A percentile compares a stretch with the other conserved stretches of the same genome.
These are phyloP conservation scores for Mikania micrantha DNA, from an alignment of 129 eudicot genomes.

Conservation along the genomic window DNA sequence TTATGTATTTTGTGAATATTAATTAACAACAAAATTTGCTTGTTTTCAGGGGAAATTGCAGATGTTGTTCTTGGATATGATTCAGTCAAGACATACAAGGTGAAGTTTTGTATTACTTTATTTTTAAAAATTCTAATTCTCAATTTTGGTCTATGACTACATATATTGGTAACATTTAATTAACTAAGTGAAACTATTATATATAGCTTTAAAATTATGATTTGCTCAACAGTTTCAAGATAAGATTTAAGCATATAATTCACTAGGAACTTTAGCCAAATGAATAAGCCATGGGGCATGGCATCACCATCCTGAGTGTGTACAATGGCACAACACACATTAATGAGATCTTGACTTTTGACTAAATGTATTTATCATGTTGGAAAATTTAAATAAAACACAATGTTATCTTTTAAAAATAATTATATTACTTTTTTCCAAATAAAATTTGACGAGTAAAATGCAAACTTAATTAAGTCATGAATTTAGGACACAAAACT, in stretches of 20 bases:
- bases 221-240: background rate
- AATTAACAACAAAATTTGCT: background rate
- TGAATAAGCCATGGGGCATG: background rate
- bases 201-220: background rate
- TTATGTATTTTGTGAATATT: background rate
- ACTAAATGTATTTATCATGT: conserved; percentile 8
- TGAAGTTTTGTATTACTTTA: conserved; percentile 10
- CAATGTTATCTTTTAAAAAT: background rate
- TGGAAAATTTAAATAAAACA: background rate
- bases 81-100: conserved; percentile 52
- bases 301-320: background rate
- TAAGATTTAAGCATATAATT: background rate
- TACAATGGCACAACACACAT: background rate
- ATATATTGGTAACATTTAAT: no score
- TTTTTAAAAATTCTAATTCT: background rate
- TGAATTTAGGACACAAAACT: background rate
- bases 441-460: background rate
- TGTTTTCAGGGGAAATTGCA: conserved; percentile 42
- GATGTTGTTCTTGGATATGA: conserved; percentile 85
- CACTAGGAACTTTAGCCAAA: background rate
- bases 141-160: background rate
- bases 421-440: no score
- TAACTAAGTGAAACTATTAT: background rate
- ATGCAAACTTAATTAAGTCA: background rate
- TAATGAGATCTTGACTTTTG: conserved; percentile 17